These are phyloP conservation scores for Exophiala aquamarina DNA, from an alignment of 2,329 filamentous ascomycete genomes.

Conservation along the genomic window DNA sequence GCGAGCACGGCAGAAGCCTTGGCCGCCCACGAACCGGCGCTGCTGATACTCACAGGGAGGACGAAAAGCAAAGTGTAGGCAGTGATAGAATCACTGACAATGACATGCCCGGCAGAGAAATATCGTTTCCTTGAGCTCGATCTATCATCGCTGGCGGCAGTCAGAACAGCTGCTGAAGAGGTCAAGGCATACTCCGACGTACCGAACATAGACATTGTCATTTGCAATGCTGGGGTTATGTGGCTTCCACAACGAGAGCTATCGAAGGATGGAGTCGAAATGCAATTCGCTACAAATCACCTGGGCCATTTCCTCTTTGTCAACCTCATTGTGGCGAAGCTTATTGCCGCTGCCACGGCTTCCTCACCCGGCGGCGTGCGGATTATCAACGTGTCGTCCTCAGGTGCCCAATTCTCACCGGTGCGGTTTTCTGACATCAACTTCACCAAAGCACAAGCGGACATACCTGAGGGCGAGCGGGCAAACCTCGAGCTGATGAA, in stretches of 20 bases:
- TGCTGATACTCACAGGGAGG: slow-evolving; percentile 42
- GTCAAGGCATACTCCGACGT: slow-evolving; percentile 30
- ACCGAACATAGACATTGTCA: slow-evolving; percentile 39
- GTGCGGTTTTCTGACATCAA: slow-evolving; percentile 37
- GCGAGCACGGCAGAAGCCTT: slow-evolving; percentile 36
- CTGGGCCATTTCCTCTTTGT: slow-evolving; percentile 42
- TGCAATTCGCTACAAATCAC: slow-evolving; percentile 40
- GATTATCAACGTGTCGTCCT: slow-evolving; percentile 32
- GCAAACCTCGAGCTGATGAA: slow-evolving; percentile 7
- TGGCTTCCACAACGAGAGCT: slow-evolving; percentile 27
- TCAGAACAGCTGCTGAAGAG: slow-evolving; percentile 34
- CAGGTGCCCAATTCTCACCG: slow-evolving; percentile 29
- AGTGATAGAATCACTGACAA: slow-evolving; percentile 30
- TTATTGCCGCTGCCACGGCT: slow-evolving; percentile 31
- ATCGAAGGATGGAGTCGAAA: slow-evolving; percentile 38
- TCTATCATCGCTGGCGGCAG: slow-evolving; percentile 32
- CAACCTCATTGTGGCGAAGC: slow-evolving; percentile 38
- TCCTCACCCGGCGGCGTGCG: slow-evolving; percentile 20
- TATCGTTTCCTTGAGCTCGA: slow-evolving; percentile 35
- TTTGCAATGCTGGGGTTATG: slow-evolving; percentile 48
- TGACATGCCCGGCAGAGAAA: slow-evolving; percentile 20
- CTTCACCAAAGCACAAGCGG: slow-evolving; percentile 28
- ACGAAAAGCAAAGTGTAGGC: slow-evolving; percentile 34
- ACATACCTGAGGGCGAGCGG: slow-evolving; percentile 22
- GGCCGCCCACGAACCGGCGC: slow-evolving; percentile 33